Evolutionary conservation across 2,329 filamentous ascomycete genomes (phyloP).

Genomic region (Colletotrichum cordylinicola): DNA sequence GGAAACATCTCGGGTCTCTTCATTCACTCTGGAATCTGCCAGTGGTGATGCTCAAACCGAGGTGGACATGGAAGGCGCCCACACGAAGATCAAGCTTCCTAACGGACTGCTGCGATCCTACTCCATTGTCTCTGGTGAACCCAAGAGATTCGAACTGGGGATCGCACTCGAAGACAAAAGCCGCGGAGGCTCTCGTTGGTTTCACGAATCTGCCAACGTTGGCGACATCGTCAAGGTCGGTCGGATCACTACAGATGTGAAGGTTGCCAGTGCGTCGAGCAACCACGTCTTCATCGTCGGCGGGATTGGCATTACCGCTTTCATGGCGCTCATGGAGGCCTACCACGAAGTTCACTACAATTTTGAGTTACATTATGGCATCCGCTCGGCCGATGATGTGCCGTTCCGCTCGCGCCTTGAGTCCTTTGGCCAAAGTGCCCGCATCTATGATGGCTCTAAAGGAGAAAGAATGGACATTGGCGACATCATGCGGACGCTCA

Average conservation of each 20-base stretch:
- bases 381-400: slow-evolving; percentile 56
- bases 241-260: slow-evolving; percentile 55
- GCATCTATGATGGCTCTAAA: slow-evolving; percentile 57
- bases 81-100: slow-evolving; percentile 62
- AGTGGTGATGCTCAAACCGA: slow-evolving; percentile 37
- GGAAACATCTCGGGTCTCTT: slow-evolving; percentile 56
- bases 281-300: slow-evolving; percentile 68
- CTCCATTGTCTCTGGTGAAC: slow-evolving; percentile 60
- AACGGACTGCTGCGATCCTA: slow-evolving; percentile 64
- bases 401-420: slow-evolving; percentile 58
- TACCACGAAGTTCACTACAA: slow-evolving; percentile 52
- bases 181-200: slow-evolving; percentile 65
- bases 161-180: slow-evolving; percentile 60
- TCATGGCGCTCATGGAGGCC: slow-evolving; percentile 53
- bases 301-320: slow-evolving; percentile 72
- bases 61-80: slow-evolving; percentile 46
- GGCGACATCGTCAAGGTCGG: slow-evolving; percentile 58
- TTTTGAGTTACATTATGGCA: slow-evolving; percentile 63
- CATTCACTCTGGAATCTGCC: slow-evolving; percentile 57
- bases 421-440: slow-evolving; percentile 44
- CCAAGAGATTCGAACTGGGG: slow-evolving; percentile 60
- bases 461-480: slow-evolving; percentile 59
- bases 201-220: slow-evolving; percentile 54
- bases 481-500: slow-evolving; percentile 47
- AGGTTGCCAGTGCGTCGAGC: slow-evolving; percentile 50